A percentile compares a stretch with the other conserved stretches of the same genome.
Evolutionary conservation across 352 stramenopile species (phyloP).

Genomic region (Phytophthora nicotianae): DNA sequence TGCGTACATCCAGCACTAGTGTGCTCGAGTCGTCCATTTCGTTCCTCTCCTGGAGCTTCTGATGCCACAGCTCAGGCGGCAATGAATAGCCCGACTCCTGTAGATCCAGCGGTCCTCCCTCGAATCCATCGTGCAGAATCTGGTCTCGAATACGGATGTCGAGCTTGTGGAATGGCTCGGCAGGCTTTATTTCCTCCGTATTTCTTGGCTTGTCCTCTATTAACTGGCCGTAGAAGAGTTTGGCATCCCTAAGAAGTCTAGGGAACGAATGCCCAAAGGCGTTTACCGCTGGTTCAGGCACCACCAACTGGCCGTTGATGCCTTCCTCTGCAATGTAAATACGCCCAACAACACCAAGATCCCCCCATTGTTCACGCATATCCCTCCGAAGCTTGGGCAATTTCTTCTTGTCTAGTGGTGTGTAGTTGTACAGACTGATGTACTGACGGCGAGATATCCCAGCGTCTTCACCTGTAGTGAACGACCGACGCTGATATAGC

Average conservation of each 20-base stretch:
- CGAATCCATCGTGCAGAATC: constrained; percentile 91
- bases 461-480: constrained; percentile 2
- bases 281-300: constrained; percentile 79
- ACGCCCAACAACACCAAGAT: constrained; percentile 58
- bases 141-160: constrained; percentile 90
- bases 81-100: constrained; percentile 30
- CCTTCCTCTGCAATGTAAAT: constrained; percentile 95
- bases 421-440: constrained; percentile 70
- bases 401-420: constrained; percentile 33
- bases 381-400: constrained; percentile 45
- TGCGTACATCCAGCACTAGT: constrained; percentile 57
- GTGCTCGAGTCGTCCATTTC: constrained; percentile 26
- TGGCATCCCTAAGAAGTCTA: constrained; percentile 22
- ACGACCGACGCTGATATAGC: constrained; percentile 8
- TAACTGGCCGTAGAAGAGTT: constrained; percentile 38
- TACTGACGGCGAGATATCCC: constrained; percentile 43
- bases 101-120: constrained; percentile 27
- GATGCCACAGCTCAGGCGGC: constrained; percentile 43
- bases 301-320: constrained; percentile 95
- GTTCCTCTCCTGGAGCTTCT: constrained; percentile 43
- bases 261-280: constrained; percentile 35
- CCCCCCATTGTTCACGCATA: constrained; percentile 46
- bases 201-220: constrained; percentile 18
- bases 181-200: not conserved
- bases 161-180: constrained; percentile 71